Conservation (phyloP, 2,329 filamentous ascomycete genomes). For the Pestalotiopsis sp. region DNA sequence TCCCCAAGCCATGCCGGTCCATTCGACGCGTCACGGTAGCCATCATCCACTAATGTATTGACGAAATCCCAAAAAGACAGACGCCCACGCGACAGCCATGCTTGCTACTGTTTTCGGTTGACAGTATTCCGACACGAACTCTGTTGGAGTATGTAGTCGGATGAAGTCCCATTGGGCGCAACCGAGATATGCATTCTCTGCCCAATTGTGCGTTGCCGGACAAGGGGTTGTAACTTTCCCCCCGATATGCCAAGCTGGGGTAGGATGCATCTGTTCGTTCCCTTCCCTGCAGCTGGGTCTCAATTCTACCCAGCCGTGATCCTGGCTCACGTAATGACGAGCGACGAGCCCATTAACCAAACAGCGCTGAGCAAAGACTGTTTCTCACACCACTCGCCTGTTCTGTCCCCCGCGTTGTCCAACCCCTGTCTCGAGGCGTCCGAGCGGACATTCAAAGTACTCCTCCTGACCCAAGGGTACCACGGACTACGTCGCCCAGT, state of each 20-base stretch:
- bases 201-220: neutral
- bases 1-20: too few species aligned
- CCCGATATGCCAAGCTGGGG: constrained; percentile 6
- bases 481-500: neutral
- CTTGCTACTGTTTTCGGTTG: too few species aligned
- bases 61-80: too few species aligned
- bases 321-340: neutral
- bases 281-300: neutral
- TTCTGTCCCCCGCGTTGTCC: constrained; percentile 1
- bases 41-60: too few species aligned
- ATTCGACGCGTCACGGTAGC: too few species aligned
- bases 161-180: neutral
- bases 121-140: too few species aligned
- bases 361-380: neutral
- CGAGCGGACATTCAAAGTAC: constrained; percentile 2
- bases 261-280: neutral
- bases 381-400: neutral
- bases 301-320: neutral
- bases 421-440: neutral
- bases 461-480: constrained; percentile 6
- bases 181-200: neutral
- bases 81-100: too few species aligned
- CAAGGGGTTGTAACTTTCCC: constrained; percentile 5
- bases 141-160: neutral
- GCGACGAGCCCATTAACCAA: neutral